Conservation (phyloP, 768 basidiomycete genomes). For the Cystofilobasidium capitatum region DNA sequence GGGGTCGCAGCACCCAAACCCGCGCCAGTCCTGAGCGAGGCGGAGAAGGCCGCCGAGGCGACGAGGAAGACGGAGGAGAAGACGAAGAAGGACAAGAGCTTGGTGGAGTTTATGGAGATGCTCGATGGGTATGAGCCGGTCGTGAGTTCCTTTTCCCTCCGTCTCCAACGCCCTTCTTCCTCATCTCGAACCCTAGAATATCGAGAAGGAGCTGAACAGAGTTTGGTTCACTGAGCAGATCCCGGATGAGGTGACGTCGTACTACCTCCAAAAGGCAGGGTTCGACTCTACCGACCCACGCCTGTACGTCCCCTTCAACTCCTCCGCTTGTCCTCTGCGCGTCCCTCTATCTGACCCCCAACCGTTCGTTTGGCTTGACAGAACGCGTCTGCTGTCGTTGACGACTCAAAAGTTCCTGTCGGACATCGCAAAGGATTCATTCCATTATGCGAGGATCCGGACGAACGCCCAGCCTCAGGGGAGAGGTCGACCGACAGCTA, state of each 20-base stretch:
- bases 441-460: slow-evolving; percentile 92
- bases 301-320: slow-evolving; percentile 49
- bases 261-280: slow-evolving; percentile 89
- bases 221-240: slow-evolving; percentile 51
- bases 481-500: slow-evolving; percentile 29
- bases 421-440: slow-evolving; percentile 92
- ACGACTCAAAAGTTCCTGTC: slow-evolving; percentile 97
- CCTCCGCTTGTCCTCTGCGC: neutral
- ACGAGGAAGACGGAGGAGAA: slow-evolving; percentile 35
- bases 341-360: neutral
- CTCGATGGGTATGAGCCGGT: slow-evolving; percentile 93
- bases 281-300: slow-evolving; percentile 92
- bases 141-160: slow-evolving; percentile 44
- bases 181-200: neutral
- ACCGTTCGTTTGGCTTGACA: slow-evolving; percentile 35
- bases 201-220: neutral
- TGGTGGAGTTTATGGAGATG: slow-evolving; percentile 91
- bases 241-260: slow-evolving; percentile 94
- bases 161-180: neutral
- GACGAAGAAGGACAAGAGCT: slow-evolving; percentile 74
- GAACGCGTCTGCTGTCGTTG: slow-evolving; percentile 85
- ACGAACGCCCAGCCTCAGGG: slow-evolving; percentile 68
- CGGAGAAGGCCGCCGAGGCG: slow-evolving; percentile 16
- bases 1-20: neutral
- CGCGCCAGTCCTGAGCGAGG: neutral